phyloP scores from a whole-genome alignment of 257 asterid species.

The Euphrasia confusa region DNA sequence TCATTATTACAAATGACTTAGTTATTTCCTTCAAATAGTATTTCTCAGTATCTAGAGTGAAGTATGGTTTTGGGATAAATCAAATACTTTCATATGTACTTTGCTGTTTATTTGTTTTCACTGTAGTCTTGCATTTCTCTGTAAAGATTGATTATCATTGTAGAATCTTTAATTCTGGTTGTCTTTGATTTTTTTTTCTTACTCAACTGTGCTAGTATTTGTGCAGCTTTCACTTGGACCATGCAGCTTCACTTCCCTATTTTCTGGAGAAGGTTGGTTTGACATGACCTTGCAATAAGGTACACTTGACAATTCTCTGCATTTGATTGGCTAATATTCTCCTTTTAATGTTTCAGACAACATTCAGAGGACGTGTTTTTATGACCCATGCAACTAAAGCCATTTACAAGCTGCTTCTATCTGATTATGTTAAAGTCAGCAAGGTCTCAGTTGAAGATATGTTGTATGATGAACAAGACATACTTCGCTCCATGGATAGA shows the following conservation, averaged over 20 bases:
- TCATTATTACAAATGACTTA: neutral
- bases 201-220: constrained; percentile 18
- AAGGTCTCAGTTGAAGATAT: constrained; percentile 96
- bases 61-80: neutral
- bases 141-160: neutral
- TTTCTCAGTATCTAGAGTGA: constrained; percentile 4
- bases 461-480: constrained; percentile 83
- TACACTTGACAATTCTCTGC: constrained; percentile 17
- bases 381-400: constrained; percentile 99
- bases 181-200: neutral
- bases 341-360: constrained; percentile 51
- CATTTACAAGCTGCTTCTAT: constrained; percentile 80
- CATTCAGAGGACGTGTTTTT: constrained; percentile 82
- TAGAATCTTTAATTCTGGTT: constrained; percentile 13
- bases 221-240: constrained; percentile 98
- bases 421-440: constrained; percentile 96
- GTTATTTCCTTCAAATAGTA: neutral
- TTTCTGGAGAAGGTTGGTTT: constrained; percentile 81
- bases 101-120: constrained; percentile 7
- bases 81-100: neutral
- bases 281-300: constrained; percentile 19
- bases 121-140: constrained; percentile 1
- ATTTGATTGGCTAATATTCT: constrained; percentile 21
- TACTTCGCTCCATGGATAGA: constrained; percentile 78
- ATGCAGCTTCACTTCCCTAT: constrained; percentile 99